A percentile compares a stretch with the other conserved stretches of the same genome.
Conservation (phyloP, 495 filamentous ascomycete species). For the Penicillium waksmanii region DNA sequence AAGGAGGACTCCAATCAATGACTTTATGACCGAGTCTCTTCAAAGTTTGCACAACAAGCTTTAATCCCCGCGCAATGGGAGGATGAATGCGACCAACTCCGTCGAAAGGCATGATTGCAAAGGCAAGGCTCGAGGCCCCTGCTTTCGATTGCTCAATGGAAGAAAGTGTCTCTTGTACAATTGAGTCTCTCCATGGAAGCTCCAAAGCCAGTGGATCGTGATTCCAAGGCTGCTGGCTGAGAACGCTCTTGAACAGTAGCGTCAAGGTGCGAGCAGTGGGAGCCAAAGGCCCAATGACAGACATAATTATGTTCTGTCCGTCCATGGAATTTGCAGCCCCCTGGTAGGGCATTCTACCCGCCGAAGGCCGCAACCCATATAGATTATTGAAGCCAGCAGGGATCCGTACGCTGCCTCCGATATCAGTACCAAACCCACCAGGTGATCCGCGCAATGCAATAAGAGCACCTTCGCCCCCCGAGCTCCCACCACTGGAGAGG, state of each 20-base stretch:
- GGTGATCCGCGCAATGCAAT: constrained; percentile 59
- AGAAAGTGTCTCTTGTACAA: constrained; percentile 49
- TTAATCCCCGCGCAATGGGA: constrained; percentile 57
- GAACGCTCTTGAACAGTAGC: constrained; percentile 57
- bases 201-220: constrained; percentile 64
- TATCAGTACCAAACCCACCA: constrained; percentile 67
- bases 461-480: constrained; percentile 66
- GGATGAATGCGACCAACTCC: constrained; percentile 53
- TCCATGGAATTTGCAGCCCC: constrained; percentile 56
- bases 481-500: constrained; percentile 56
- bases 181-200: constrained; percentile 63
- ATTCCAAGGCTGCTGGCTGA: constrained; percentile 63
- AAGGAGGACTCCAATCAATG: constrained; percentile 62
- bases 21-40: constrained; percentile 59
- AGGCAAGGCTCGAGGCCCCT: constrained; percentile 45
- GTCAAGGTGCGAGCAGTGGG: constrained; percentile 51
- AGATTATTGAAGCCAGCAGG: constrained; percentile 67
- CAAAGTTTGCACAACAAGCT: constrained; percentile 53
- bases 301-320: constrained; percentile 60
- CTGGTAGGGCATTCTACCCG: constrained; percentile 49
- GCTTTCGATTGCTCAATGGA: constrained; percentile 37
- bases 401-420: constrained; percentile 71
- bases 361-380: constrained; percentile 57
- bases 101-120: constrained; percentile 58
- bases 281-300: constrained; percentile 62